A percentile compares a stretch with the other conserved stretches of the same genome.
Evolutionary conservation across 331 rosid genomes (phyloP).

Genomic region (Pyracantha coccinea): DNA sequence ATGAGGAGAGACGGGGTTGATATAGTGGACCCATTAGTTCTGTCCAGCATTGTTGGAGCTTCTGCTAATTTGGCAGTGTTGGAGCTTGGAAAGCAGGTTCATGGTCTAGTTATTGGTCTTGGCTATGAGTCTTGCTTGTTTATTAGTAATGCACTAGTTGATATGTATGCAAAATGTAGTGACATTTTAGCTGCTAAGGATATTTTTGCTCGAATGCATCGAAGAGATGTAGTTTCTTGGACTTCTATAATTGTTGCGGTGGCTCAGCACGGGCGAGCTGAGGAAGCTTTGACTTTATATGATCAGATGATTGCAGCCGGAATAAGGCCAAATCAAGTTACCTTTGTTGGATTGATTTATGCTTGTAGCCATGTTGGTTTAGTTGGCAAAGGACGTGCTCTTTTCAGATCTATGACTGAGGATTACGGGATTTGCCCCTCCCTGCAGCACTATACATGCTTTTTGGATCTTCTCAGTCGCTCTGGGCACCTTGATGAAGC

Average conservation of each 20-base stretch:
- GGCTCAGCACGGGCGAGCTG: slow-evolving; percentile 72
- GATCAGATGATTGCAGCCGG: slow-evolving; percentile 57
- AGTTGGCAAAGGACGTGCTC: slow-evolving; percentile 46
- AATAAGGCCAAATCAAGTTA: slow-evolving; percentile 71
- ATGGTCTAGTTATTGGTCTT: slow-evolving; percentile 42
- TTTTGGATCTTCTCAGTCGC: slow-evolving; percentile 72
- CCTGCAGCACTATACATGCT: slow-evolving; percentile 80
- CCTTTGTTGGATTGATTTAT: slow-evolving; percentile 68
- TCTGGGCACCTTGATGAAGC: slow-evolving; percentile 82
- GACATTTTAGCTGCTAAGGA: slow-evolving; percentile 55
- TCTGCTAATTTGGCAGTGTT: slow-evolving; percentile 64
- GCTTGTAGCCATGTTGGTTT: slow-evolving; percentile 77
- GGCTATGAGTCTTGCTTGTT: slow-evolving; percentile 70
- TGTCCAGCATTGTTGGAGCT: slow-evolving; percentile 68
- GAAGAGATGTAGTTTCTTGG: slow-evolving; percentile 77
- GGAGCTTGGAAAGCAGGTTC: slow-evolving; percentile 74
- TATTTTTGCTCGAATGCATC: slow-evolving; percentile 40
- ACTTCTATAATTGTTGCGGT: slow-evolving; percentile 78
- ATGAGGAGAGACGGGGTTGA: slow-evolving; percentile 52
- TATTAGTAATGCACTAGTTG: slow-evolving; percentile 70
- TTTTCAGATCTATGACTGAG: slow-evolving; percentile 55
- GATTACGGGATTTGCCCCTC: slow-evolving; percentile 56
- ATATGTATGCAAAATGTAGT: slow-evolving; percentile 88
- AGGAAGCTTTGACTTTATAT: slow-evolving; percentile 58
- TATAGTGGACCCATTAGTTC: slow-evolving; percentile 61